Conservation (phyloP, 768 basidiomycete genomes). For the Xerocomellus amylosporus region DNA sequence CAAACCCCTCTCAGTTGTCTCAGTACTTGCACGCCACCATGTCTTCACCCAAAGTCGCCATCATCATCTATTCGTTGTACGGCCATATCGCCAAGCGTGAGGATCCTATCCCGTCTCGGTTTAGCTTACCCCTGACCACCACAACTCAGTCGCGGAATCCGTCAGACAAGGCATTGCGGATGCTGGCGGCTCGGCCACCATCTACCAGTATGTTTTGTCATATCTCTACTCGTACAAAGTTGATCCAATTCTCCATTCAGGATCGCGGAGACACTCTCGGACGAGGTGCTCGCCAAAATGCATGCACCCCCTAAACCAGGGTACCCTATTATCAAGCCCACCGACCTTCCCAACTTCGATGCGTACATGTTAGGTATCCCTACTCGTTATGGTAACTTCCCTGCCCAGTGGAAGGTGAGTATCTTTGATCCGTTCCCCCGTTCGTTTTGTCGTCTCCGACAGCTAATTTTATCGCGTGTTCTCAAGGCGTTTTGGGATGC, state of each 20-base stretch:
- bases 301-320: conserved; percentile 66
- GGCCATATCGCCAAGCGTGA: conserved; percentile 68
- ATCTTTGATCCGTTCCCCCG: not conserved
- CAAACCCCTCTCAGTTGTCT: not conserved
- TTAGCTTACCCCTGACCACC: conserved; percentile 1
- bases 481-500: conserved; percentile 69
- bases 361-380: conserved; percentile 76
- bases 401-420: conserved; percentile 74
- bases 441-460: not conserved
- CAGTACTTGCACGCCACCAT: conserved; percentile 25
- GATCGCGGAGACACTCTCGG: conserved; percentile 74
- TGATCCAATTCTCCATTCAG: conserved; percentile 34
- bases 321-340: conserved; percentile 65
- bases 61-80: conserved; percentile 72
- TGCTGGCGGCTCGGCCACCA: conserved; percentile 49
- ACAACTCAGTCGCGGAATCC: conserved; percentile 55
- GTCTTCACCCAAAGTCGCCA: conserved; percentile 58
- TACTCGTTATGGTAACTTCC: conserved; percentile 78
- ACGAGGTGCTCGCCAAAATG: conserved; percentile 65
- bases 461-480: conserved; percentile 3
- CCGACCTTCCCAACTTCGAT: conserved; percentile 57
- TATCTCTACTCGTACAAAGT: not conserved
- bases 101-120: conserved; percentile 21
- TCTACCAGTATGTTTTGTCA: conserved; percentile 49
- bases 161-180: conserved; percentile 43